Evolutionary conservation across 2,329 filamentous ascomycete genomes (phyloP).

Genomic region (Talaromyces sp.): DNA sequence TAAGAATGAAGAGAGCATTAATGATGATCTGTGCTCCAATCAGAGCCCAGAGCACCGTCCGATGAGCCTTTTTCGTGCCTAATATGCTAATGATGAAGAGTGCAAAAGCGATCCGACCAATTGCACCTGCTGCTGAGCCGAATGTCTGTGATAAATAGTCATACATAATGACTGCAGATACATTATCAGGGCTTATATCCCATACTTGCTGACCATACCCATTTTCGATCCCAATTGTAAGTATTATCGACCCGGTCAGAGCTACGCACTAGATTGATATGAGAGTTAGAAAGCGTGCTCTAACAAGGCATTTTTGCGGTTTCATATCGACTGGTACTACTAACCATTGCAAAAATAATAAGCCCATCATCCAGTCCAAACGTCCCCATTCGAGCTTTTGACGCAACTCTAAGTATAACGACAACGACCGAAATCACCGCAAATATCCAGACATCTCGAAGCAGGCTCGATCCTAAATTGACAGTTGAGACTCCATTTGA

Average conservation of each 20-base stretch:
- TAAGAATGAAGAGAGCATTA: slow-evolving; percentile 25
- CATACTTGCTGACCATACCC: slow-evolving; percentile 23
- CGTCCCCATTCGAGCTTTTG: slow-evolving; percentile 24
- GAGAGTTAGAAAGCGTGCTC: neutral
- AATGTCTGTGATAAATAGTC: slow-evolving; percentile 28
- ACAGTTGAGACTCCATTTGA: neutral
- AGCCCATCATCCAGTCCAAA: slow-evolving; percentile 25
- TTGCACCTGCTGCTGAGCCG: slow-evolving; percentile 22
- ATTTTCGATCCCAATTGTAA: slow-evolving; percentile 22
- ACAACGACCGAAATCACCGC: slow-evolving; percentile 21
- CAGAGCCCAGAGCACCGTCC: slow-evolving; percentile 22
- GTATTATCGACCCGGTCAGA: slow-evolving; percentile 23
- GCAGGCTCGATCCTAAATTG: slow-evolving; percentile 18
- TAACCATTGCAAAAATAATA: slow-evolving; percentile 25
- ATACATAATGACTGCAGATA: slow-evolving; percentile 23
- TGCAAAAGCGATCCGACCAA: slow-evolving; percentile 26
- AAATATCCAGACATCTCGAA: slow-evolving; percentile 24
- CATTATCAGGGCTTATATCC: slow-evolving; percentile 9
- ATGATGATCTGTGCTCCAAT: slow-evolving; percentile 23
- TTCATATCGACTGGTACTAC: slow-evolving; percentile 4
- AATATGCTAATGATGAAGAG: slow-evolving; percentile 24
- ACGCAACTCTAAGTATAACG: slow-evolving; percentile 21
- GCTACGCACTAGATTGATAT: slow-evolving; percentile 19
- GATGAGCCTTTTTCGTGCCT: slow-evolving; percentile 19
- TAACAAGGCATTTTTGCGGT: neutral